phyloP scores from a whole-genome alignment of 139 green algal genomes.

The Haematococcus lacustris region DNA sequence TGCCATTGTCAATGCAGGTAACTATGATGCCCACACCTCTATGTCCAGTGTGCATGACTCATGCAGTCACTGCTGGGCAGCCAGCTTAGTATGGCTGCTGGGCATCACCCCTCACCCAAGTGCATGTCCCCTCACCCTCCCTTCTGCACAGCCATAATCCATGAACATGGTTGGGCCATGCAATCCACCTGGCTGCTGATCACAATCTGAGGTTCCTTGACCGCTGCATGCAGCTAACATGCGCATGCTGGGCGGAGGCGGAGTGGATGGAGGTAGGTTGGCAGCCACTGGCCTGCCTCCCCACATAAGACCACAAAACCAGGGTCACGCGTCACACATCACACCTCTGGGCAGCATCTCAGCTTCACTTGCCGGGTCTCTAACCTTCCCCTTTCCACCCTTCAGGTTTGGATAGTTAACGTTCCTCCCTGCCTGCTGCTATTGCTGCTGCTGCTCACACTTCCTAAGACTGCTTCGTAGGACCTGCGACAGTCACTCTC shows the following conservation, averaged over 20 bases:
- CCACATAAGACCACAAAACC: no score
- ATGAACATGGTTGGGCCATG: background rate
- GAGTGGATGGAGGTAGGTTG: constrained; percentile 67
- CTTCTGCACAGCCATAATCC: background rate
- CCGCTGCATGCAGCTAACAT: constrained; percentile 56
- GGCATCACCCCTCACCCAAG: background rate
- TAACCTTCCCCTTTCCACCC: background rate
- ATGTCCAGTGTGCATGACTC: background rate
- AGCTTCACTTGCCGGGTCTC: no score
- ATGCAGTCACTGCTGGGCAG: background rate
- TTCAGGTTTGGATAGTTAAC: background rate
- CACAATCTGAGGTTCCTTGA: background rate
- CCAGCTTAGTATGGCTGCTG: background rate
- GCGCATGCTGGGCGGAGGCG: constrained; percentile 79
- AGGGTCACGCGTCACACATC: background rate
- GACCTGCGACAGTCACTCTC: no score
- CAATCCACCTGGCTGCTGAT: background rate
- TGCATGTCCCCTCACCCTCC: background rate
- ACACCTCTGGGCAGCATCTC: background rate
- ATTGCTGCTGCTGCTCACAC: background rate
- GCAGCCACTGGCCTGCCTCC: no score
- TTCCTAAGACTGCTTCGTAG: no score
- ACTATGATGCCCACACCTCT: no score
- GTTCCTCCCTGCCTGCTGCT: background rate
- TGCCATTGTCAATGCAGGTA: constrained; percentile 81